Conservation (phyloP, 1,284 basidiomycete species). For the Sporisorium reilianum region DNA sequence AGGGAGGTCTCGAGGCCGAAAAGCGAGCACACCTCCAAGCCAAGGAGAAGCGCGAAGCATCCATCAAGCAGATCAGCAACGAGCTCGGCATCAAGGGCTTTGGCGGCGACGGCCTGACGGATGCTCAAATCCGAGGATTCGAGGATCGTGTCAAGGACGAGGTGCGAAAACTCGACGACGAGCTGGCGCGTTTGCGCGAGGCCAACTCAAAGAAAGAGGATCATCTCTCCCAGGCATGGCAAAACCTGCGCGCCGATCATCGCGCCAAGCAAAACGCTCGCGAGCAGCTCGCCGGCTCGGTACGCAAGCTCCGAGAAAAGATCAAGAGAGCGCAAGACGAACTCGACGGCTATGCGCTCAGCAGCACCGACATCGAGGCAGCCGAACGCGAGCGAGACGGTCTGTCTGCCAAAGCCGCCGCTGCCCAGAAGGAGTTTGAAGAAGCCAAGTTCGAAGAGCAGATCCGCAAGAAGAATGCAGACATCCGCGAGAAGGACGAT, state of each 20-base stretch:
- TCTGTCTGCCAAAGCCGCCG: slow-evolving; percentile 28
- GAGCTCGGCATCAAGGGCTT: slow-evolving; percentile 82
- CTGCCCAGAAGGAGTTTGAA: slow-evolving; percentile 48
- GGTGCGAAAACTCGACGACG: slow-evolving; percentile 44
- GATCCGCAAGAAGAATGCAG: slow-evolving; percentile 75
- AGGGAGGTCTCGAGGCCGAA: slow-evolving; percentile 66
- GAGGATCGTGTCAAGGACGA: slow-evolving; percentile 66
- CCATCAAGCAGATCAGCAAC: slow-evolving; percentile 79
- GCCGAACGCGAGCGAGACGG: slow-evolving; percentile 47
- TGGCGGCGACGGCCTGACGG: slow-evolving; percentile 76
- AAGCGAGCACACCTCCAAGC: slow-evolving; percentile 75
- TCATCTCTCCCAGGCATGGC: slow-evolving; percentile 44
- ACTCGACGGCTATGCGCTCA: slow-evolving; percentile 43
- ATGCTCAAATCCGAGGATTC: slow-evolving; percentile 79
- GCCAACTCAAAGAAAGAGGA: slow-evolving; percentile 40
- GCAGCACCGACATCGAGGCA: slow-evolving; percentile 41
- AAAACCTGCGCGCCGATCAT: slow-evolving; percentile 50
- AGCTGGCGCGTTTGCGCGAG: slow-evolving; percentile 29
- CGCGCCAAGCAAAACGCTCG: slow-evolving; percentile 52
- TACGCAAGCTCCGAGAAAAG: slow-evolving; percentile 46
- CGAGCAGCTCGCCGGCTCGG: slow-evolving; percentile 43
- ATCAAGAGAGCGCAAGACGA: slow-evolving; percentile 57
- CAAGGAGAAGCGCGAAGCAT: slow-evolving; percentile 79
- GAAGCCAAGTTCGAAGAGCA: slow-evolving; percentile 76
- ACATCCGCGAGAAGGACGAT: slow-evolving; percentile 77